Base-by-base conservation (phyloP, 768 basidiomycete species). In the Candolleomyces eurysporus region DNA sequence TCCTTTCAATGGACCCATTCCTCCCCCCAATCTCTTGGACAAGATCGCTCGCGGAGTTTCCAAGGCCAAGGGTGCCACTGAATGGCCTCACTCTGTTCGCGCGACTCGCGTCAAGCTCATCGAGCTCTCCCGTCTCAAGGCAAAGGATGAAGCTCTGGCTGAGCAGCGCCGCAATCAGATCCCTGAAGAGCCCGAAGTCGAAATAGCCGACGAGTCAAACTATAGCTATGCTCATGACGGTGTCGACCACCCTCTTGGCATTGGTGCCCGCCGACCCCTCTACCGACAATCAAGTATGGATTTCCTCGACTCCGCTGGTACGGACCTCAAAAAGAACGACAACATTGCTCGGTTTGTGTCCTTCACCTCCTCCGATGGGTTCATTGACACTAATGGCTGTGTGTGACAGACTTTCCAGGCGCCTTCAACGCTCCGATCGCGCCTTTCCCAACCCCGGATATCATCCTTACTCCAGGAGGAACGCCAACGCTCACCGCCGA, bases 281-380 rank as follows among this genome's bases (percentile, higher is more conserved):
- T 90, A 91, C 73, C 81, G 89, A 61, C 90, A 91, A 76, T 91
- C 90, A 22, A 91, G 90, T 71, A 93, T 93, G 92, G 92, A 94
- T 69, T 92, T 92, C 65, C 84, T 94, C 74, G 83, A 82, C 61
- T 72, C 80, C 32, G 79, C 79, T 56, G 77, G 75, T 45, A 73
- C 72, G 54, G 76, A 84, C 61, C 68, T 79, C 66, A 77, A 80
- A 65, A 78, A 80, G 58, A 84, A 79, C 59, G 80, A 85, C 56
- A 78, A 78, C 57, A 85, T 91, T 68, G 78, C 81, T 59, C 82
- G 84, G 91, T 92, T 73, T 58, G 84, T 79, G 39, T 10, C 45
- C 62, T 50, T 60, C 8, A 13, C 32, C 51, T 39, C 3, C 31
- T 42, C 32, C 53, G 22, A 63, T 46, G 26, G 26, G 26, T 26